phyloP scores from a whole-genome alignment of 495 filamentous ascomycete species.

The Podospora australis region DNA sequence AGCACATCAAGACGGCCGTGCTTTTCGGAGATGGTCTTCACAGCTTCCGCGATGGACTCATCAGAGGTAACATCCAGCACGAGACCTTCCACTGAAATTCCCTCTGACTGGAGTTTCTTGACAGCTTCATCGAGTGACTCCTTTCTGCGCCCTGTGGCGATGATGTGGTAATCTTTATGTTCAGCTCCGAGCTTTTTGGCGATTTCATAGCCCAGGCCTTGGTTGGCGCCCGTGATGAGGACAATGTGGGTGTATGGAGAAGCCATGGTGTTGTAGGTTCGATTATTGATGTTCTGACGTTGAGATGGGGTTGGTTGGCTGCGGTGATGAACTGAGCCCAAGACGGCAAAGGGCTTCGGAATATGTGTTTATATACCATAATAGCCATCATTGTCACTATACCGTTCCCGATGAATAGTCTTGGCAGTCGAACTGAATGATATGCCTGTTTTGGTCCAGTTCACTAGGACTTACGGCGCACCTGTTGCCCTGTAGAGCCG shows the following conservation, averaged over 20 bases:
- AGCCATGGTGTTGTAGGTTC: too few species aligned
- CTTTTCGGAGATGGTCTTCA: constrained; percentile 24
- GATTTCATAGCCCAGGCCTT: constrained; percentile 41
- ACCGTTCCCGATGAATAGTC: too few species aligned
- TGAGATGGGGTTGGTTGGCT: too few species aligned
- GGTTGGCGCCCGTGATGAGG: constrained; percentile 45
- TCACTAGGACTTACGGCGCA: too few species aligned
- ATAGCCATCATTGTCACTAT: too few species aligned
- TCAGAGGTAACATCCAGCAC: constrained; percentile 46
- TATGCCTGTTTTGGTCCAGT: too few species aligned
- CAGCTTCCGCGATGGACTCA: constrained; percentile 42
- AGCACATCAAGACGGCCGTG: constrained; percentile 45
- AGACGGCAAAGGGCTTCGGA: too few species aligned
- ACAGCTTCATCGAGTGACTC: constrained; percentile 19
- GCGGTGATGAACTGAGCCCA: too few species aligned
- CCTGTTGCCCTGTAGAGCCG: too few species aligned
- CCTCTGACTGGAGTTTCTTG: constrained; percentile 3
- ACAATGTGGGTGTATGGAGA: constrained; percentile 23
- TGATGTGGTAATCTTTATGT: constrained; percentile 32
- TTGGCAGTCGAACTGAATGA: too few species aligned
- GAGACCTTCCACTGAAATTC: constrained; percentile 11
- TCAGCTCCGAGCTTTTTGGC: constrained; percentile 33
- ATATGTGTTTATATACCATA: too few species aligned
- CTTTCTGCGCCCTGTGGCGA: constrained; percentile 27
- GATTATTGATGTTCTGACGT: too few species aligned